These are phyloP conservation scores for Karstenula rhodostoma DNA, from an alignment of 2,329 filamentous ascomycete species.

Conservation along the genomic window DNA sequence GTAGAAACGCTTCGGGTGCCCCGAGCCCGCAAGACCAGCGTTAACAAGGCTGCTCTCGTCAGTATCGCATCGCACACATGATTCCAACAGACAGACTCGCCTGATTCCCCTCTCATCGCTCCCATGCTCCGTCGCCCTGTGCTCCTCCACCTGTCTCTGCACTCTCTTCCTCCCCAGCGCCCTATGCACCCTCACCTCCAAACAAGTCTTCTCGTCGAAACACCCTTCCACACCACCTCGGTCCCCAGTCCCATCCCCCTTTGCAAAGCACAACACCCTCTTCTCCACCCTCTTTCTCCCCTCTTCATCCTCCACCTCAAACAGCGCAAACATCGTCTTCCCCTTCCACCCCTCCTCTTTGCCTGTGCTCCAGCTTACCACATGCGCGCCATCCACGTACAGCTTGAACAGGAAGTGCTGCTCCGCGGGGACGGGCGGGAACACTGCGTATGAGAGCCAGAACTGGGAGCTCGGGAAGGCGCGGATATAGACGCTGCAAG, in stretches of 20 bases:
- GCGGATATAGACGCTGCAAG: constrained; percentile 47
- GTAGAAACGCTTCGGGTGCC: constrained; percentile 56
- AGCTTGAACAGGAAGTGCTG: constrained; percentile 58
- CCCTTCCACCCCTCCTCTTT: constrained; percentile 54
- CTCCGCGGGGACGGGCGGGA: constrained; percentile 37
- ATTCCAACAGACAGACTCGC: constrained; percentile 31
- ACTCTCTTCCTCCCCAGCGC: constrained; percentile 52
- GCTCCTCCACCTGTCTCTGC: constrained; percentile 37
- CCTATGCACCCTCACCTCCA: constrained; percentile 55
- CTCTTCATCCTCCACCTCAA: constrained; percentile 41
- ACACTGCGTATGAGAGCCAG: constrained; percentile 53
- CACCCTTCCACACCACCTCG: constrained; percentile 22
- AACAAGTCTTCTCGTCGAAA: constrained; percentile 36
- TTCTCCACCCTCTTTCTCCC: constrained; percentile 50
- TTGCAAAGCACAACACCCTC: constrained; percentile 51
- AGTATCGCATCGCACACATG: constrained; percentile 15
- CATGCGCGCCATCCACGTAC: constrained; percentile 48
- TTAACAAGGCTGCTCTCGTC: constrained; percentile 43
- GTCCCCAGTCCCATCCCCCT: constrained; percentile 21
- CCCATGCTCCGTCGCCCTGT: constrained; percentile 30
- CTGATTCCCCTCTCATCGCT: constrained; percentile 33
- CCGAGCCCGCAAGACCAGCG: constrained; percentile 47
- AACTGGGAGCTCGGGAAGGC: constrained; percentile 50
- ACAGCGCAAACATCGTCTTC: constrained; percentile 56
- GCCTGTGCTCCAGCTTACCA: constrained; percentile 56